Base-by-base conservation (phyloP, 768 basidiomycete genomes). In the Tricholoma furcatifolium region DNA sequence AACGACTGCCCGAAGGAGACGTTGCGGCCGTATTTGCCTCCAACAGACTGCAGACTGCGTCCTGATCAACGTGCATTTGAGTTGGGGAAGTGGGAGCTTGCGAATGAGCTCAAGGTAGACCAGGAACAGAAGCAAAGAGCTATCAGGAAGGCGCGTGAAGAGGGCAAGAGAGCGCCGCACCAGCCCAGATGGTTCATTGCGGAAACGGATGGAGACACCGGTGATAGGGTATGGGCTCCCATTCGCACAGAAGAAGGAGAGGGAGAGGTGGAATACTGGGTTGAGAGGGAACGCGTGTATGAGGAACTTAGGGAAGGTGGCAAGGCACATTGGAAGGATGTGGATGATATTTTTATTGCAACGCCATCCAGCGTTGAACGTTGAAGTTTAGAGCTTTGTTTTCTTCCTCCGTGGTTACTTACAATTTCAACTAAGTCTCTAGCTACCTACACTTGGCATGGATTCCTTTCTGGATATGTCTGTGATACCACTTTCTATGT, bases 51-150 rank as follows among this genome's bases (percentile, higher is more conserved):
- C 65, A 82, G 96, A 3, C 69, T 97, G 23, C 82, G 95, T 0
- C 93, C 93, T 0, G 95, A 98, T 65, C 94, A 97, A 66, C 80
- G 95, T 23, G 93, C 95, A 21, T 98, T 98, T 67, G 95, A 98
- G 75, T 65, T 85, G 59, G 95, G 93, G 39, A 76, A 80, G 63
- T 95, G 93, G 61, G 93, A 90, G 61, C 76, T 81, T 43, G 93
- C 89, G 53, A 97, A 91, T 66, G 81, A 76, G 52, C 74, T 90
- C 63, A 98, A 93, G 74, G 73, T 76, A 36, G 72, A 72, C 61
- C 91, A 93, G 65, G 95, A 98, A 65, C 93, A 94, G 58, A 80
- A 76, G 62, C 94, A 98, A 71, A 75, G 89, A 4, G 72, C 70
- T 41, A 91, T 88, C 12, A 73, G 95, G 52, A 79, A 77, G 49